Evolutionary conservation across 768 basidiomycete genomes (phyloP).

Genomic region (Rhodotorula toruloides): DNA sequence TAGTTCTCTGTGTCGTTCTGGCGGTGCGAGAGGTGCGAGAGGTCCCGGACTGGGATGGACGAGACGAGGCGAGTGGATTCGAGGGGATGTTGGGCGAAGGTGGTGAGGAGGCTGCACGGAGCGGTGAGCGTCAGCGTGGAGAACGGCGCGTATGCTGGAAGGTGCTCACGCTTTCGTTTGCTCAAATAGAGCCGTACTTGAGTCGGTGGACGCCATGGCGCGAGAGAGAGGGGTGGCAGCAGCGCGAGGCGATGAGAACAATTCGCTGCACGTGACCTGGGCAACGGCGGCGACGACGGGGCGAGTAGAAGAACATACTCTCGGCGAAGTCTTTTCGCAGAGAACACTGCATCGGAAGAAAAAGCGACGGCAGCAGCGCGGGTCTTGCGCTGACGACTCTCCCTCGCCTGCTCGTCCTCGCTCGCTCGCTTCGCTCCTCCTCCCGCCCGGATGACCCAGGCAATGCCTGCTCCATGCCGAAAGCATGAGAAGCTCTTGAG

Average conservation of each 20-base stretch:
- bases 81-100: constrained; percentile 11
- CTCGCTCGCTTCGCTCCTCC: no score
- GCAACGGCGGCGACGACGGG: no score
- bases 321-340: no score
- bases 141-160: background rate
- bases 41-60: constrained; percentile 1
- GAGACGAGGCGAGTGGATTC: constrained; percentile 2
- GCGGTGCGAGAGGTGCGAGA: background rate
- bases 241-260: background rate
- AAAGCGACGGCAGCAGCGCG: no score
- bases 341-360: no score
- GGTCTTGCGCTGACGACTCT: no score
- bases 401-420: no score
- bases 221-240: background rate
- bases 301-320: no score
- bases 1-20: constrained; percentile 16
- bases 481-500: no score
- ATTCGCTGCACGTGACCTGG: no score
- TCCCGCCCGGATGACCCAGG: no score
- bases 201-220: background rate
- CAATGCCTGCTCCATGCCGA: no score
- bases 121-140: background rate
- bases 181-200: constrained; percentile 6
- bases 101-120: constrained; percentile 12
- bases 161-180: constrained; percentile 26